These are phyloP conservation scores for Lecanoromycetidae sp. DNA, from an alignment of 2,329 filamentous ascomycete genomes.

Conservation along the genomic window DNA sequence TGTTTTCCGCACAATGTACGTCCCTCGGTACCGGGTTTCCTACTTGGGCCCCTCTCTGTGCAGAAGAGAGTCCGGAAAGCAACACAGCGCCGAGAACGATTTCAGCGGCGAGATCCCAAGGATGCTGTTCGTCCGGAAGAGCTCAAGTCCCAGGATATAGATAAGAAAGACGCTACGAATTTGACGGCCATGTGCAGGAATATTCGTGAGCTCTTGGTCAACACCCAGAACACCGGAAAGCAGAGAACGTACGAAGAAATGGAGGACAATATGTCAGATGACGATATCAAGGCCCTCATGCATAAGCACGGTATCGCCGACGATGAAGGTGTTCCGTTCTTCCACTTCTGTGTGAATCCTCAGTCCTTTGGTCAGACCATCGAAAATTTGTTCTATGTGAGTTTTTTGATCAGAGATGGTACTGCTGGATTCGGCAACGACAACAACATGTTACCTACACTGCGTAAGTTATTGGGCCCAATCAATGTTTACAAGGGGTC, in stretches of 20 bases:
- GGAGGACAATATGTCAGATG: constrained; percentile 25
- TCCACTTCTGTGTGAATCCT: constrained; percentile 84
- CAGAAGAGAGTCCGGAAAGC: constrained; percentile 69
- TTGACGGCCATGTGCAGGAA: constrained; percentile 65
- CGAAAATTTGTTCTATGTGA: constrained; percentile 94
- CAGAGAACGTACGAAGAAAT: constrained; percentile 20
- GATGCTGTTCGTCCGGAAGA: constrained; percentile 66
- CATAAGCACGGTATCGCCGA: constrained; percentile 52
- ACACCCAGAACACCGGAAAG: constrained; percentile 30
- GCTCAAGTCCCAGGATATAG: constrained; percentile 59
- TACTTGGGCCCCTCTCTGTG: constrained; percentile 77
- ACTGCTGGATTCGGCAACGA: constrained; percentile 63
- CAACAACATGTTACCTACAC: constrained; percentile 58
- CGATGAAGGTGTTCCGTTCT: constrained; percentile 61
- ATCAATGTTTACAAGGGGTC: not conserved
- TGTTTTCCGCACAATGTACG: constrained; percentile 61
- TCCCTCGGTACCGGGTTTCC: constrained; percentile 67
- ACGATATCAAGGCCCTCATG: constrained; percentile 43
- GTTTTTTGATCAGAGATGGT: constrained; percentile 84
- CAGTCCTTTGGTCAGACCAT: constrained; percentile 85
- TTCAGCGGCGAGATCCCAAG: constrained; percentile 54
- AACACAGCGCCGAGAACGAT: constrained; percentile 57
- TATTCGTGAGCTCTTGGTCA: constrained; percentile 52
- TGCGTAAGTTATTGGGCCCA: constrained; percentile 53
- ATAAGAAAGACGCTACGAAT: constrained; percentile 64